A percentile compares a stretch with the other conserved stretches of the same genome.
These are phyloP conservation scores for Camelina sativa DNA, from an alignment of 345 rosid species.

Conservation along the genomic window DNA sequence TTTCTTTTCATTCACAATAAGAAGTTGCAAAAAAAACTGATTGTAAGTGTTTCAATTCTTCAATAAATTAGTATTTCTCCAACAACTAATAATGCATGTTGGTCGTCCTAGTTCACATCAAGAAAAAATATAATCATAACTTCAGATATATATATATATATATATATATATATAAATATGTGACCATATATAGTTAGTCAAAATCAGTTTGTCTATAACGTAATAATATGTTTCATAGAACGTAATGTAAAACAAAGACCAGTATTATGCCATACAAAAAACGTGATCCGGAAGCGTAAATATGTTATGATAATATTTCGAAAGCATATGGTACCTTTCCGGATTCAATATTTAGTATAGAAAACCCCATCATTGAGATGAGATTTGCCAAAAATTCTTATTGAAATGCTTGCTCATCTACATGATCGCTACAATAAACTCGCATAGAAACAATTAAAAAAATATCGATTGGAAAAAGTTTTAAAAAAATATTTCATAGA, in stretches of 20 bases:
- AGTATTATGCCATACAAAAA: not conserved
- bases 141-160: too few species aligned
- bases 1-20: not conserved
- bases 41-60: not conserved
- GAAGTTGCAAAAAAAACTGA: not conserved
- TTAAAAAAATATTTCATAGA: not conserved
- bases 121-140: too few species aligned
- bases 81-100: not conserved
- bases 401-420: constrained; percentile 5
- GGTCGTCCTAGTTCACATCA: not conserved
- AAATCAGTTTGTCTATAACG: too few species aligned
- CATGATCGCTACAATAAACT: not conserved
- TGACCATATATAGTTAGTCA: too few species aligned
- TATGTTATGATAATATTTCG: too few species aligned
- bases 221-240: not conserved
- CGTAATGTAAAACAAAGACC: not conserved
- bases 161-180: too few species aligned
- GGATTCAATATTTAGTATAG: not conserved
- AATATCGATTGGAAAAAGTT: not conserved
- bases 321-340: not conserved
- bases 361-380: not conserved
- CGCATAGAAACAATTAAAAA: not conserved
- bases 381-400: not conserved
- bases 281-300: not conserved
- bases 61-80: not conserved